Evolutionary conservation across 139 green algal species (phyloP).

Genomic region (Dunaliella sp.): DNA sequence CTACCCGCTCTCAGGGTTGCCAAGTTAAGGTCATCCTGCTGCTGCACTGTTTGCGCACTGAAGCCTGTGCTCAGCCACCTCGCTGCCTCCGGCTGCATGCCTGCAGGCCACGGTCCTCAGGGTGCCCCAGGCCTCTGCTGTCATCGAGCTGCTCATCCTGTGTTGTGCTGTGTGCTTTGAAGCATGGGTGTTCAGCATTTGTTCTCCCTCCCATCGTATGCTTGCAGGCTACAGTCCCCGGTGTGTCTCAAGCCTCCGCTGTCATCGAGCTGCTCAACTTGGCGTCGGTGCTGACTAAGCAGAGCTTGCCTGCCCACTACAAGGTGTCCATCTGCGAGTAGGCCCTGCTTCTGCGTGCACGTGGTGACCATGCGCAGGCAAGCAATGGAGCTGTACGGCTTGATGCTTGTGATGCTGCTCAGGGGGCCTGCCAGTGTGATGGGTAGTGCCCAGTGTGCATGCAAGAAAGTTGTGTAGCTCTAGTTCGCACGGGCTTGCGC

Average conservation of each 20-base stretch:
- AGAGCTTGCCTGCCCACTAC: constrained; percentile 51
- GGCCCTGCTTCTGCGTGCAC: too few relatives aligned
- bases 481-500: too few relatives aligned
- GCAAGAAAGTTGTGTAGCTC: too few relatives aligned
- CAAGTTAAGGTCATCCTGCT: neutral
- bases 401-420: too few relatives aligned
- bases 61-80: too few relatives aligned
- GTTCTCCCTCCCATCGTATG: too few relatives aligned
- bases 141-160: constrained; percentile 23
- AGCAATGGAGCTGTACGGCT: too few relatives aligned
- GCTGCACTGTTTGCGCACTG: neutral
- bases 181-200: too few relatives aligned
- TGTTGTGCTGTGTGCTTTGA: neutral
- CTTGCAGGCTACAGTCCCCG: neutral
- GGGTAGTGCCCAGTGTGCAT: too few relatives aligned
- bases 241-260: neutral
- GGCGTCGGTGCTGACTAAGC: constrained; percentile 42
- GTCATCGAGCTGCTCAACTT: constrained; percentile 42
- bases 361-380: too few relatives aligned
- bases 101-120: neutral
- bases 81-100: too few relatives aligned
- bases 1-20: constrained; percentile 31
- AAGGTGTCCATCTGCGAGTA: constrained; percentile 27
- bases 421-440: too few relatives aligned
- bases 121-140: neutral